These are phyloP conservation scores for Xylaria polymorpha DNA, from an alignment of 2,329 filamentous ascomycete species.

Conservation along the genomic window DNA sequence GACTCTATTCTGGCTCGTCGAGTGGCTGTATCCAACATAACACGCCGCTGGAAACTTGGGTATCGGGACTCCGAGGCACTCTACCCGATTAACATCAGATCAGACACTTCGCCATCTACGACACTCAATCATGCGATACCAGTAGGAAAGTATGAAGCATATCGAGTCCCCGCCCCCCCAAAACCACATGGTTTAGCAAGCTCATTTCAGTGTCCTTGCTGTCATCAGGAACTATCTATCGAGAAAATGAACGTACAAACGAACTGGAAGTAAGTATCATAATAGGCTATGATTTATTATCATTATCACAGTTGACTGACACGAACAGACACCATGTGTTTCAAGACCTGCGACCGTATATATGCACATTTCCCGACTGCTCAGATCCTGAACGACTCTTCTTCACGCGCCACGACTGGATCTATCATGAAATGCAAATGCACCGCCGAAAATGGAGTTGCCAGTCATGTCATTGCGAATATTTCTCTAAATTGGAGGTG, in stretches of 20 bases:
- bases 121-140: not conserved
- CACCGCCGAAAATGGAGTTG: conserved; percentile 28
- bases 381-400: conserved; percentile 17
- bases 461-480: conserved; percentile 4
- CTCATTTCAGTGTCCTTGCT: conserved; percentile 27
- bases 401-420: conserved; percentile 24
- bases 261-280: conserved; percentile 25
- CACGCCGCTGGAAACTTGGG: conserved; percentile 17
- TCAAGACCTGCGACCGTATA: conserved; percentile 26
- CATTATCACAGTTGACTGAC: not conserved
- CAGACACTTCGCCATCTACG: not conserved
- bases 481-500: not conserved
- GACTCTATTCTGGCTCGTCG: not conserved
- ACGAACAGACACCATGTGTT: conserved; percentile 26
- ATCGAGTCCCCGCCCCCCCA: conserved; percentile 12
- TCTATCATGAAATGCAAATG: conserved; percentile 29
- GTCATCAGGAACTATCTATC: not conserved
- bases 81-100: not conserved
- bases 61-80: conserved; percentile 17
- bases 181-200: not conserved
- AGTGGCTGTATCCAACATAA: conserved; percentile 14
- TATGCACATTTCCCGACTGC: conserved; percentile 27
- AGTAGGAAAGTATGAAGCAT: not conserved
- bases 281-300: too few species aligned
- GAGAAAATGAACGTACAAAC: conserved; percentile 2